Conservation (phyloP, 805 yeast species). For the Dipodascopsis tothii region DNA sequence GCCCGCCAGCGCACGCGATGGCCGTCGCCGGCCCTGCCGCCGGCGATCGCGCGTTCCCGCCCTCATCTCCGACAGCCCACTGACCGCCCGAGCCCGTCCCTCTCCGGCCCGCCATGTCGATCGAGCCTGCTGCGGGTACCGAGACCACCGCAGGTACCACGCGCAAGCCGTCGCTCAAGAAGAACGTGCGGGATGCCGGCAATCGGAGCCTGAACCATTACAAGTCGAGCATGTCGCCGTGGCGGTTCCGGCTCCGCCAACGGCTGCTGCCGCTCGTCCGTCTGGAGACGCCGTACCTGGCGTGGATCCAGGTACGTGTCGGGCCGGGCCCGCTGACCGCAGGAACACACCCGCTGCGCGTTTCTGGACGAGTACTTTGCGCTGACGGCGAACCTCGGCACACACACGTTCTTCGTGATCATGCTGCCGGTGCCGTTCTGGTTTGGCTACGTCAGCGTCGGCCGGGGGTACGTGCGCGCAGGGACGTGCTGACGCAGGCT, state of each 20-base stretch:
- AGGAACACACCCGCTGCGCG: conserved; percentile 19
- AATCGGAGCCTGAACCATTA: conserved; percentile 62
- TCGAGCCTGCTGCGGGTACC: too few relatives aligned
- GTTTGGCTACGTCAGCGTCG: conserved; percentile 55
- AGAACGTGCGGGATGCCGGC: conserved; percentile 56
- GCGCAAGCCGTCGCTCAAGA: too few relatives aligned
- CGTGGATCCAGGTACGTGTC: conserved; percentile 44
- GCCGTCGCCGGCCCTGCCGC: too few relatives aligned
- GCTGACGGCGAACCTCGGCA: conserved; percentile 79
- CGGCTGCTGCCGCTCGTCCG: conserved; percentile 50
- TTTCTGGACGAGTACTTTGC: conserved; percentile 68
- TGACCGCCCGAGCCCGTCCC: too few relatives aligned
- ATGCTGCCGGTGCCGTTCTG: conserved; percentile 80
- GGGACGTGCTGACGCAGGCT: conserved; percentile 17
- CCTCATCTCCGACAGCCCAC: too few relatives aligned
- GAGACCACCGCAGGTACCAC: too few relatives aligned
- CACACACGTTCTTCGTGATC: conserved; percentile 88
- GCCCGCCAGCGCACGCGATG: too few relatives aligned
- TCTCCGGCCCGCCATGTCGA: too few relatives aligned
- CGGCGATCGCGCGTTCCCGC: too few relatives aligned
- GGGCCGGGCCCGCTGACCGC: neutral
- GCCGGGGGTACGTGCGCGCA: conserved; percentile 42
- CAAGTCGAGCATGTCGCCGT: conserved; percentile 47
- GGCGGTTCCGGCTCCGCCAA: conserved; percentile 48
- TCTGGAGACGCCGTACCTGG: conserved; percentile 56